Base-by-base conservation (phyloP, 805 yeast genomes). In the Kodamaea fukazawae region DNA sequence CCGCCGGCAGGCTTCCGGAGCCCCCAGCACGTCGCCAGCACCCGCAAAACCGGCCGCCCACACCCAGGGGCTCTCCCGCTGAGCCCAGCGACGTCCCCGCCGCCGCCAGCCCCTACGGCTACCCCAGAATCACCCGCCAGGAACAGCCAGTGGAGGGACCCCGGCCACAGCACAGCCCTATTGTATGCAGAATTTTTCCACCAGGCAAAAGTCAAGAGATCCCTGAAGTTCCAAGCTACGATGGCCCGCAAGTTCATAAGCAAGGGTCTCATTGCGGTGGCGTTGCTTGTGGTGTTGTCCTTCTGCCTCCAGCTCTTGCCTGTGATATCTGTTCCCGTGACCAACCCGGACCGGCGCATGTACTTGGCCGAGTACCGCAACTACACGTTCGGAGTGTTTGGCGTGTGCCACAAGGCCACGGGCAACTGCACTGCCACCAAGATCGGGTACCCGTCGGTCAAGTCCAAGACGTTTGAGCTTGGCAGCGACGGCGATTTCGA, bases 351-450 rank as follows among this genome's bases (percentile, higher is more conserved):
- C 31, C 52, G 55, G 34, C 44, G 46, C 12, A 45, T 70, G 26
- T 55, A 54, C 38, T 50, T 70, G 15, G 62, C 71, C 13, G 50
- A 50, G 18, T 65, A 54, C 41, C 51, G 53, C 28, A 57, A 63
- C 44, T 47, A 55, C 33, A 53, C 63, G n/a, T 70, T 60, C 51
- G 75, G 75, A 1, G 73, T 70, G n/a, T 64, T 68, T 49, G 75
- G 75, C 2, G 46, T 68, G 29, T 70, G 75, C 46, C 62, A 65
- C 42, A 36, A 48, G 13, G 43, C 36, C 15, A 41, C 51, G n/a
- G 38, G 47, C 9, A 34, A 40, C 3, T 70, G 75, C 45, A 57
- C 72, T 2, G n/a, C 33, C 1, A 60, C 70, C 2, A 36, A 46
- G 15, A 62, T 70, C 16, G 75, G 75, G 3, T 70, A 70, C 41